These are phyloP conservation scores for Alternaria viburni DNA, from an alignment of 2,329 filamentous ascomycete genomes.

Conservation along the genomic window DNA sequence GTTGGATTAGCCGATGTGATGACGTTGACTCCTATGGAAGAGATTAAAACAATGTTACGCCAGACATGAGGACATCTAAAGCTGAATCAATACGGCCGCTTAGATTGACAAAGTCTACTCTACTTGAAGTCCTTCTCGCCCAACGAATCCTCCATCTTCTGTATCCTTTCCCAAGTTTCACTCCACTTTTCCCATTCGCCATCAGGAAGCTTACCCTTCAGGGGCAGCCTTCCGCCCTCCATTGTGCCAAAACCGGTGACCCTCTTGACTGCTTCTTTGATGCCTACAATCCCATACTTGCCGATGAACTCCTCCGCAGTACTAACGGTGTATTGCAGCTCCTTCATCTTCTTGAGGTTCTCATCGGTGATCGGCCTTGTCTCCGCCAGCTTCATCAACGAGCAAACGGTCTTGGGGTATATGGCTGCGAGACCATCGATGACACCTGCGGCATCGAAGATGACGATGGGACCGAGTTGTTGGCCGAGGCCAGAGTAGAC, in stretches of 20 bases:
- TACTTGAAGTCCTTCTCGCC: conserved; percentile 33
- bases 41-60: background rate
- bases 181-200: conserved; percentile 62
- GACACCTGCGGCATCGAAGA: conserved; percentile 68
- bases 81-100: background rate
- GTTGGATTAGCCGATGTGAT: background rate
- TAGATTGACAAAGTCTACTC: background rate
- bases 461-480: conserved; percentile 67
- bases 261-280: conserved; percentile 68
- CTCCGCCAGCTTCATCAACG: conserved; percentile 61
- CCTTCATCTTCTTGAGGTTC: conserved; percentile 57
- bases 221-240: conserved; percentile 65
- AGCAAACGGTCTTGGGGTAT: conserved; percentile 67
- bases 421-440: conserved; percentile 71
- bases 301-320: conserved; percentile 68
- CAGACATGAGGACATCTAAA: background rate
- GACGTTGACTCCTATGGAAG: background rate
- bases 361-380: conserved; percentile 43
- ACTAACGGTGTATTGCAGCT: conserved; percentile 67
- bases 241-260: conserved; percentile 65
- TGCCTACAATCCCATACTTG: conserved; percentile 66
- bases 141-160: conserved; percentile 40
- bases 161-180: conserved; percentile 38
- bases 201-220: conserved; percentile 64
- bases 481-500: conserved; percentile 71